Evolutionary conservation across 208 protist genomes (phyloP).

Genomic region (Leptomonas seymouri): DNA sequence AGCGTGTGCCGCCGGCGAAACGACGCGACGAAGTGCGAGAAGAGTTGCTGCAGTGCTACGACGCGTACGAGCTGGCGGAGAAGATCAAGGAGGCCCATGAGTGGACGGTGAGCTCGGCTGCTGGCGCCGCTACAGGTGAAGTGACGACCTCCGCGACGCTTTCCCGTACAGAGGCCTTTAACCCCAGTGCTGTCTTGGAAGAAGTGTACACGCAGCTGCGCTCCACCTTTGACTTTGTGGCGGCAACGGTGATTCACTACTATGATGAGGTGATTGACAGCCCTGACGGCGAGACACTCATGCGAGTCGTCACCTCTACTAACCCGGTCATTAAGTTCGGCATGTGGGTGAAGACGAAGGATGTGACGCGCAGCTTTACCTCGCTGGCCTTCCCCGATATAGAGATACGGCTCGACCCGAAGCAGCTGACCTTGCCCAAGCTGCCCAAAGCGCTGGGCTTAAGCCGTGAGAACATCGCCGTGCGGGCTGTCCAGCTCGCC

Average conservation of each 20-base stretch:
- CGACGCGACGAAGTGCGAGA: conserved; percentile 50
- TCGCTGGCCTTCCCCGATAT: conserved; percentile 78
- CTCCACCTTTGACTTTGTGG: conserved; percentile 78
- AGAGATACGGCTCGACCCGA: conserved; percentile 86
- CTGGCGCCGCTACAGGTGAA: background rate
- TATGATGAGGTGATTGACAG: conserved; percentile 85
- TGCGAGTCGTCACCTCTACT: conserved; percentile 42
- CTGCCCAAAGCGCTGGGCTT: conserved; percentile 88
- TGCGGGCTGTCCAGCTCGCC: conserved; percentile 85
- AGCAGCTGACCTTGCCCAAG: conserved; percentile 64
- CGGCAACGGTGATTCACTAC: conserved; percentile 65
- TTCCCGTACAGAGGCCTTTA: conserved; percentile 1
- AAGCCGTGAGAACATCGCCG: conserved; percentile 88
- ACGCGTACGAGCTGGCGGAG: conserved; percentile 75
- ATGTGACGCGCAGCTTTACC: conserved; percentile 85
- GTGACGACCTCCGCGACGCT: background rate
- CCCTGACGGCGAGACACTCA: conserved; percentile 81
- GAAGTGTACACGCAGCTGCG: conserved; percentile 72
- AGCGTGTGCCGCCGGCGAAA: conserved; percentile 45
- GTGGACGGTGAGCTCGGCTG: conserved; percentile 5
- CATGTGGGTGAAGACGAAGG: conserved; percentile 90
- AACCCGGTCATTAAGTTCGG: conserved; percentile 86
- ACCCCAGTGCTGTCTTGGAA: conserved; percentile 40
- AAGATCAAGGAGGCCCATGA: conserved; percentile 72
- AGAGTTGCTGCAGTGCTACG: conserved; percentile 68